phyloP scores from a whole-genome alignment of 2,329 filamentous ascomycete species.

The Aspergillus thermomutatus region DNA sequence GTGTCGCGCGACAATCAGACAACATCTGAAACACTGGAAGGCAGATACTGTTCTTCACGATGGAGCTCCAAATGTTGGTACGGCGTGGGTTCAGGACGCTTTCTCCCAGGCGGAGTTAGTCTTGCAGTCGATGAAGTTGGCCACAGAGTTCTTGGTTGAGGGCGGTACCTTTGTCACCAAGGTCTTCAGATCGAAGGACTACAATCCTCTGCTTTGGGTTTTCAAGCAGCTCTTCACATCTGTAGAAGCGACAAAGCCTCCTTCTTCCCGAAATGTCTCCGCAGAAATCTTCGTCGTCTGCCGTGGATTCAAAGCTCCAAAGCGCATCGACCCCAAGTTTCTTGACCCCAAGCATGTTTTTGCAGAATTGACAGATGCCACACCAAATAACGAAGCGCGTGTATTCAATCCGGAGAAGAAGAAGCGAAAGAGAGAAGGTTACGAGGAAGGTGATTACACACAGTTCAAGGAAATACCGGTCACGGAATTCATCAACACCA shows the following conservation, averaged over 20 bases:
- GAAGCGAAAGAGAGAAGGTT: constrained; percentile 96
- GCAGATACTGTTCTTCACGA: constrained; percentile 94
- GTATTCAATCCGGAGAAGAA: constrained; percentile 97
- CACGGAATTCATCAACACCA: constrained; percentile 90
- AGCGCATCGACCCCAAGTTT: constrained; percentile 87
- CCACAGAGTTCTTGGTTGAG: constrained; percentile 85
- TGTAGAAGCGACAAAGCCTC: constrained; percentile 96
- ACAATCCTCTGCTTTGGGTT: constrained; percentile 93
- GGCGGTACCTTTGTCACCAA: constrained; percentile 96
- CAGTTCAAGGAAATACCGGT: constrained; percentile 87
- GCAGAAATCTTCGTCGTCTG: constrained; percentile 99
- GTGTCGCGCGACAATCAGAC: constrained; percentile 82
- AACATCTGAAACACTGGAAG: constrained; percentile 93
- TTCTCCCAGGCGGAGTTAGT: constrained; percentile 96
- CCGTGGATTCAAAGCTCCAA: constrained; percentile 90
- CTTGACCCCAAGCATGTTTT: constrained; percentile 88
- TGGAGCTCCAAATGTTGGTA: constrained; percentile 96
- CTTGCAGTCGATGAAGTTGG: constrained; percentile 85
- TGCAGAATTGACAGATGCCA: constrained; percentile 79
- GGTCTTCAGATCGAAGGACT: constrained; percentile 95
- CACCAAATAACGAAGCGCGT: constrained; percentile 93
- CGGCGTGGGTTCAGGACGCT: constrained; percentile 96
- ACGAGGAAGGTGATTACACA: constrained; percentile 91
- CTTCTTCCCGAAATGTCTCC: constrained; percentile 90
- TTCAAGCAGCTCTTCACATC: constrained; percentile 95